Base-by-base conservation (phyloP, 1,139 yeast genomes). In the Magnusiomyces fungicola region DNA sequence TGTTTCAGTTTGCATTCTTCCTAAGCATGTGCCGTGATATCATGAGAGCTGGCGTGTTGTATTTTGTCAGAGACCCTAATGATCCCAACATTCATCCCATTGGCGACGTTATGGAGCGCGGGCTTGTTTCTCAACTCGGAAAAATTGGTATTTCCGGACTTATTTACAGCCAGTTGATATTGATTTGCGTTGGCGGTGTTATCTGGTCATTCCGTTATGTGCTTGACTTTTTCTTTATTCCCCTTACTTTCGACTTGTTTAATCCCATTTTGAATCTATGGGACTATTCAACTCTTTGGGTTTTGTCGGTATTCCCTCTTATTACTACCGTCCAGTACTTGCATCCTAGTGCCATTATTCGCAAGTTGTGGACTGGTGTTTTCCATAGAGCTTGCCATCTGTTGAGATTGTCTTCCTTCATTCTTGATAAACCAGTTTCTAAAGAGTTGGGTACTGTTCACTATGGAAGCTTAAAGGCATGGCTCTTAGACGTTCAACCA, bases 11-110 rank as follows among this genome's bases (percentile, higher is more conserved):
- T 68, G 96, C 97, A 1, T 69, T 84, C 46, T 92, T 80, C 67
- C 90, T 92, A 36, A 87, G 95, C 4, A 83, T 89, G 88, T 75
- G 83, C 33, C 74, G 98, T 55, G 71, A 76, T 40, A 81, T 89
- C 40, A 75, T 92, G 56, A 78, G 99, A 50, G 83, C 87, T 0
- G 99, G 98, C 5, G 96, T 88, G 2, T 70, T 92, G 42, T 92
- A 80, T 66, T 92, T 94, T 68, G 86, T 94, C 51, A 75, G 96
- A 56, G 89, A 95, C 30, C 96, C 97, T 2, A 96, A 90, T 58
- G 97, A 92, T 62, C 96, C 96, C 29, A 84, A 88, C 58, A 82
- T 89, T 41, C 79, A 92, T 55, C 78, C 94, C n/a, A 76, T 92
- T 43, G 92, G 88, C 57, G 96, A 90, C 62, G 94, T 95, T 0